These are phyloP conservation scores for Tolypocladium tropicale DNA, from an alignment of 2,329 filamentous ascomycete species.

Conservation along the genomic window DNA sequence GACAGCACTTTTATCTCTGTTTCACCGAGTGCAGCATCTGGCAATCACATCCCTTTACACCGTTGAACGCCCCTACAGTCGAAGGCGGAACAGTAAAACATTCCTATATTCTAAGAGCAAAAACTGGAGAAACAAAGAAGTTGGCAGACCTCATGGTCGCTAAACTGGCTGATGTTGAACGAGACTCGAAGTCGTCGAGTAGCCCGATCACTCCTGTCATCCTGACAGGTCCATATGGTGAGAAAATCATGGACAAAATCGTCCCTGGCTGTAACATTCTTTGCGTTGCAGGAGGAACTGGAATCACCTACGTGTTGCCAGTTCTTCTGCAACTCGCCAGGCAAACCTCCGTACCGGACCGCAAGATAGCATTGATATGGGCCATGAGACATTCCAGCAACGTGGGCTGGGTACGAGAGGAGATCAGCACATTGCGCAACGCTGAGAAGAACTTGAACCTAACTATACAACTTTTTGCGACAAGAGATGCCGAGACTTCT, in stretches of 20 bases:
- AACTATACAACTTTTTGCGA: constrained; percentile 48
- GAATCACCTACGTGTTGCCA: constrained; percentile 28
- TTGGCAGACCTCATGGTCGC: constrained; percentile 34
- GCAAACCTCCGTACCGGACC: constrained; percentile 32
- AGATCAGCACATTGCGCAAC: constrained; percentile 39
- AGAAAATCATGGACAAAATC: constrained; percentile 31
- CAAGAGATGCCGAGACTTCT: constrained; percentile 29
- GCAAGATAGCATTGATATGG: constrained; percentile 54
- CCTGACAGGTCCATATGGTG: constrained; percentile 54
- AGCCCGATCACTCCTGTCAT: constrained; percentile 41
- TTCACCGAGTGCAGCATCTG: constrained; percentile 57
- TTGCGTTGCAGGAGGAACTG: constrained; percentile 29
- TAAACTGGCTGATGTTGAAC: constrained; percentile 18
- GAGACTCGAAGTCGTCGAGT: constrained; percentile 1
- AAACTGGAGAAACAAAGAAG: constrained; percentile 48
- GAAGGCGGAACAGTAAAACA: constrained; percentile 32
- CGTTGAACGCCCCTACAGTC: constrained; percentile 40
- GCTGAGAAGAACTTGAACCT: constrained; percentile 28
- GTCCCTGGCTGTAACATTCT: constrained; percentile 28
- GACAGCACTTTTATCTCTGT: constrained; percentile 63
- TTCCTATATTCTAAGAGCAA: constrained; percentile 47
- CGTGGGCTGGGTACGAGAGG: constrained; percentile 45
- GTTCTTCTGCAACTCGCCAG: constrained; percentile 21
- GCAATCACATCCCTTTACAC: constrained; percentile 65
- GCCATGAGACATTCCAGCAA: constrained; percentile 45